phyloP scores from a whole-genome alignment of 495 filamentous ascomycete species.

The Penicillium flavigenum region DNA sequence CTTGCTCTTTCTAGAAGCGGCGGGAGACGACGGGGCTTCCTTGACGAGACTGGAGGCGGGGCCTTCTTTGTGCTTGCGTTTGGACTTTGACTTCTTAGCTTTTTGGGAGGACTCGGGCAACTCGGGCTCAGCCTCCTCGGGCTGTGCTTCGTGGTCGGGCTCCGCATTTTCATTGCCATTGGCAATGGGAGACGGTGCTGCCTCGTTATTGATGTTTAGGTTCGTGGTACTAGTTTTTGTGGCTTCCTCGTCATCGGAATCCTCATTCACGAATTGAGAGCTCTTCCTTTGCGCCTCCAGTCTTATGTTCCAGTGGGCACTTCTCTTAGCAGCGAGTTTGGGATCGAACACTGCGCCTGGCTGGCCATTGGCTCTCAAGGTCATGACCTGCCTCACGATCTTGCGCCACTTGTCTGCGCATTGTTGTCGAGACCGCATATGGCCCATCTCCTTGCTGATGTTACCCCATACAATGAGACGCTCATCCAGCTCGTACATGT shows the following conservation, averaged over 20 bases:
- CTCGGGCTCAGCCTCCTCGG: not conserved
- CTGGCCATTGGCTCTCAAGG: constrained; percentile 22
- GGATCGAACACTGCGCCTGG: constrained; percentile 31
- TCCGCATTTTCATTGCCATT: not conserved
- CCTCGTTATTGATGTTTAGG: not conserved
- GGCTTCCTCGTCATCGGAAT: constrained; percentile 13
- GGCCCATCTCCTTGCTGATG: constrained; percentile 34
- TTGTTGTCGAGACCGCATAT: constrained; percentile 44
- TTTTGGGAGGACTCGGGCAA: not conserved
- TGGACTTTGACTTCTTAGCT: constrained; percentile 9
- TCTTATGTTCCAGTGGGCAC: constrained; percentile 5
- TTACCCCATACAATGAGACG: constrained; percentile 35
- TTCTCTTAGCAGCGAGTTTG: constrained; percentile 7
- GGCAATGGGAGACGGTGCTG: not conserved
- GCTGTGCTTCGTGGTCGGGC: not conserved
- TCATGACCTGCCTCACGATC: constrained; percentile 22
- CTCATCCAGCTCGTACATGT: constrained; percentile 45
- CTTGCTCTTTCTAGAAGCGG: constrained; percentile 1
- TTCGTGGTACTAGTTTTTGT: not conserved
- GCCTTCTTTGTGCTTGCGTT: constrained; percentile 2
- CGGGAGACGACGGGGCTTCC: not conserved
- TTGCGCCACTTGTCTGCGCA: constrained; percentile 51
- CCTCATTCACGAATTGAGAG: constrained; percentile 23
- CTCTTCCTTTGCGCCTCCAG: constrained; percentile 22
- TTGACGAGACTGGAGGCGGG: not conserved